Evolutionary conservation across 306 rosid genomes (phyloP).

Genomic region (Pyrus communis): DNA sequence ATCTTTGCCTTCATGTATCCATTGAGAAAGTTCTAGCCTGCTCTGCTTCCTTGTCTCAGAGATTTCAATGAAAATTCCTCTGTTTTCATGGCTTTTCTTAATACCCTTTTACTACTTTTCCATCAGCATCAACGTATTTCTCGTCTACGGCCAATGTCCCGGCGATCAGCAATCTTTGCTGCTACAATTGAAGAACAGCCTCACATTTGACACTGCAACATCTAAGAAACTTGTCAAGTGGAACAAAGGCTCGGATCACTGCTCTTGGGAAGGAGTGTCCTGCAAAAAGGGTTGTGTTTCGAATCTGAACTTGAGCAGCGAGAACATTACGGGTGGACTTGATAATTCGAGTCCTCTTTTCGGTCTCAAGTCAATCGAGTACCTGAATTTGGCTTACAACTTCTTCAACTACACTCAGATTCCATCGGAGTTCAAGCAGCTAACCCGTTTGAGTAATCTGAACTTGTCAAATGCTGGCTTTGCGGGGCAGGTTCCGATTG

Average conservation of each 20-base stretch:
- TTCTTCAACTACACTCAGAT: not conserved
- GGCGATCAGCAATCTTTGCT: constrained; percentile 25
- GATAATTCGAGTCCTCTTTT: constrained; percentile 25
- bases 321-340: not conserved
- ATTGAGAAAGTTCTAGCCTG: not conserved
- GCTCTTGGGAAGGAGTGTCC: constrained; percentile 43
- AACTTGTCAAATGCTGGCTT: constrained; percentile 30
- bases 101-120: not conserved
- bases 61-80: constrained; percentile 24
- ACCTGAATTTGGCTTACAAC: constrained; percentile 25
- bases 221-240: constrained; percentile 29
- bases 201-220: not conserved
- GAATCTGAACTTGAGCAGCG: constrained; percentile 14
- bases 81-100: constrained; percentile 20
- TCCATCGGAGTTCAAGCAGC: constrained; percentile 3
- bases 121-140: not conserved
- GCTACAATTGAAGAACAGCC: constrained; percentile 33
- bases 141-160: not conserved
- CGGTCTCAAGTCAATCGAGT: not conserved
- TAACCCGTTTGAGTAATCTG: constrained; percentile 6
- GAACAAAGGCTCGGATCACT: constrained; percentile 25
- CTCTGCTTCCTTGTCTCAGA: not conserved
- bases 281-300: constrained; percentile 22
- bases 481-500: constrained; percentile 14
- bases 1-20: not conserved